Evolutionary conservation across 2,329 filamentous ascomycete species (phyloP).

Genomic region (Talaromyces sp.): DNA sequence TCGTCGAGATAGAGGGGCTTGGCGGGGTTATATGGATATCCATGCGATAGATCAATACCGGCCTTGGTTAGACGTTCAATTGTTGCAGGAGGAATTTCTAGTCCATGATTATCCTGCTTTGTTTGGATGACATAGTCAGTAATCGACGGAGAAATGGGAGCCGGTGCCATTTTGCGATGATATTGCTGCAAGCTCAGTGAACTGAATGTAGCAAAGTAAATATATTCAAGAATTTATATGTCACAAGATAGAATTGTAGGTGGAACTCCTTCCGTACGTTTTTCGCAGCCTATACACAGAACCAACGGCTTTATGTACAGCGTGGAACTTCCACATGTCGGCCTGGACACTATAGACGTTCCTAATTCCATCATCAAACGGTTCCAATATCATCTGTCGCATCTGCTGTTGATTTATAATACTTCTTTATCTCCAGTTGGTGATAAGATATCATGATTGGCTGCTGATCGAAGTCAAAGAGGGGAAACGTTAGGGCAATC

Average conservation of each 20-base stretch:
- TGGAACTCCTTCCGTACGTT: not conserved
- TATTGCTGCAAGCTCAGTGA: not conserved
- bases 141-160: slow-evolving; percentile 61
- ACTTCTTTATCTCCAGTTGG: not conserved
- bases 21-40: slow-evolving; percentile 68
- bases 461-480: not conserved
- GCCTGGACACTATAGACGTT: not conserved
- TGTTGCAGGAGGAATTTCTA: slow-evolving; percentile 59
- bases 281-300: not conserved
- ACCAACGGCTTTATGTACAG: not conserved
- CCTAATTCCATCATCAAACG: not conserved
- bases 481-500: slow-evolving; percentile 23
- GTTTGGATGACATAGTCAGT: slow-evolving; percentile 57
- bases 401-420: not conserved
- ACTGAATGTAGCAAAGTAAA: not conserved
- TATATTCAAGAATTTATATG: not conserved
- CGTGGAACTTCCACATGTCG: not conserved
- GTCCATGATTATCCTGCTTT: slow-evolving; percentile 56
- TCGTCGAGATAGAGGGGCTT: slow-evolving; percentile 68
- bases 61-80: slow-evolving; percentile 62
- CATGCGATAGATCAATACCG: slow-evolving; percentile 65
- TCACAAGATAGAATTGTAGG: not conserved
- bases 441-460: not conserved
- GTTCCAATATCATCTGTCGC: too few species aligned
- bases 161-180: slow-evolving; percentile 49